These are phyloP conservation scores for Fragosphaeria purpurea DNA, from an alignment of 2,329 filamentous ascomycete genomes.

Conservation along the genomic window DNA sequence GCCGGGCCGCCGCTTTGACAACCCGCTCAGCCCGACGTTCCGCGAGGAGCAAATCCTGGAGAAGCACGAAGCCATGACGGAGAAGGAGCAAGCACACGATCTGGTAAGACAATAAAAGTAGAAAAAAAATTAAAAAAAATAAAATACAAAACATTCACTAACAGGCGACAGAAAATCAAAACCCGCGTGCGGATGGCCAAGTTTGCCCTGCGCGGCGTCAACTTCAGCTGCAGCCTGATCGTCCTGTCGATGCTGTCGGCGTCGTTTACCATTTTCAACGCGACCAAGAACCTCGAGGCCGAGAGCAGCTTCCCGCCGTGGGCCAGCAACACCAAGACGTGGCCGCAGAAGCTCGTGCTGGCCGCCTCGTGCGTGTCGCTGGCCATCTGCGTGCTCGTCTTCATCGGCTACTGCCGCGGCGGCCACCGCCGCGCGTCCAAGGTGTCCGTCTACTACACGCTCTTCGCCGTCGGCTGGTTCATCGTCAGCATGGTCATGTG, in stretches of 20 bases:
- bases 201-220: constrained; percentile 86
- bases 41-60: constrained; percentile 78
- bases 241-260: constrained; percentile 81
- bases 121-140: background rate
- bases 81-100: constrained; percentile 79
- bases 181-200: constrained; percentile 86
- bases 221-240: constrained; percentile 94
- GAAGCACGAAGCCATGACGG: constrained; percentile 70
- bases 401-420: constrained; percentile 77
- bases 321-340: constrained; percentile 68
- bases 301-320: constrained; percentile 78
- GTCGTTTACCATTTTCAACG: constrained; percentile 87
- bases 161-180: constrained; percentile 67
- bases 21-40: constrained; percentile 85
- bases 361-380: constrained; percentile 73
- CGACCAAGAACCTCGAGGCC: constrained; percentile 62
- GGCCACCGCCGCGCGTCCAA: constrained; percentile 87
- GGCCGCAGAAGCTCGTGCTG: constrained; percentile 84
- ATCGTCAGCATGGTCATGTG: constrained; percentile 88
- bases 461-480: constrained; percentile 90
- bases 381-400: constrained; percentile 65
- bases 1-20: constrained; percentile 59
- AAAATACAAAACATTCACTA: constrained; percentile 1
- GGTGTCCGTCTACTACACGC: constrained; percentile 87
- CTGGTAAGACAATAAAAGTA: constrained; percentile 49